Evolutionary conservation across 2,329 filamentous ascomycete species (phyloP).

Genomic region (Ophiocordyceps camponoti-floridani): DNA sequence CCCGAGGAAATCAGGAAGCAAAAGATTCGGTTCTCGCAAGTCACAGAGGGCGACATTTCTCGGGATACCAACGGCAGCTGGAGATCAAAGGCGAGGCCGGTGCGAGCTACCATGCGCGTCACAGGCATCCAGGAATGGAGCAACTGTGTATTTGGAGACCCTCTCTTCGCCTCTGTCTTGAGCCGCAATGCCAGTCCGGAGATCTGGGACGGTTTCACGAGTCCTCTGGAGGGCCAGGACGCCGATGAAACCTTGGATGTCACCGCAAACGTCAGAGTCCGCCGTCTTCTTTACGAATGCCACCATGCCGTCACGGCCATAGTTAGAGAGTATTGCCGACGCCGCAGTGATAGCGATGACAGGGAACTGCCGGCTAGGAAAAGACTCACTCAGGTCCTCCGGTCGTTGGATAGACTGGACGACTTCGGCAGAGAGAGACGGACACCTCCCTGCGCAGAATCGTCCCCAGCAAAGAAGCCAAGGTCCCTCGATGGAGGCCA

Average conservation of each 20-base stretch:
- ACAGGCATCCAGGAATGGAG: slow-evolving; percentile 34
- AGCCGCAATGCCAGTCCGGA: slow-evolving; percentile 22
- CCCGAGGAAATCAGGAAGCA: neutral
- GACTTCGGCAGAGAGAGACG: slow-evolving; percentile 11
- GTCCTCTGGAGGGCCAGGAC: slow-evolving; percentile 3
- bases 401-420: slow-evolving; percentile 23
- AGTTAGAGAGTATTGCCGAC: slow-evolving; percentile 37
- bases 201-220: slow-evolving; percentile 29
- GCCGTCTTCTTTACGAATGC: slow-evolving; percentile 37
- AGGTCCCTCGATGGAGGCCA: slow-evolving; percentile 10
- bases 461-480: slow-evolving; percentile 25
- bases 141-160: slow-evolving; percentile 40
- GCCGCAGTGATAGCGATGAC: slow-evolving; percentile 25
- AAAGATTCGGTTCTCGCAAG: neutral
- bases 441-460: slow-evolving; percentile 19
- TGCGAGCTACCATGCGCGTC: slow-evolving; percentile 1
- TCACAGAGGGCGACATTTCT: neutral
- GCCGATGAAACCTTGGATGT: slow-evolving; percentile 20
- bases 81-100: neutral
- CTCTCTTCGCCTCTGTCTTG: slow-evolving; percentile 32
- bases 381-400: slow-evolving; percentile 27
- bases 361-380: slow-evolving; percentile 35
- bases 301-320: slow-evolving; percentile 35
- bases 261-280: slow-evolving; percentile 20
- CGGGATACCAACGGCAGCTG: slow-evolving; percentile 1